A percentile compares a stretch with the other conserved stretches of the same genome.
phyloP scores from a whole-genome alignment of 495 filamentous ascomycete genomes.

The Hyaloscypha finlandica region DNA sequence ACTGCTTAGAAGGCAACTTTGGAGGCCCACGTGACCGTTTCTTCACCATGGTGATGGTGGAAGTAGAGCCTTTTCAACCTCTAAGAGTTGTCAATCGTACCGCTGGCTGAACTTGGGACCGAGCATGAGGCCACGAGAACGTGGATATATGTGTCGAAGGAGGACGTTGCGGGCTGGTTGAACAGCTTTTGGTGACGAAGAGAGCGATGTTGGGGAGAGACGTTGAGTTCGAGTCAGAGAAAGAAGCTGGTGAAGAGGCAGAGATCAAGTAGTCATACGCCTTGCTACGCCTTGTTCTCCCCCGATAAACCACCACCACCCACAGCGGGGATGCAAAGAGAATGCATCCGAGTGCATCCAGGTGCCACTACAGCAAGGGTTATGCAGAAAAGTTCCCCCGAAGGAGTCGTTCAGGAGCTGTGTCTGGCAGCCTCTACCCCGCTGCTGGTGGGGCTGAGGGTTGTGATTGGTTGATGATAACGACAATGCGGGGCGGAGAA shows the following conservation, averaged over 20 bases:
- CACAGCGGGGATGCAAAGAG: background rate
- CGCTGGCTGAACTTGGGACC: conserved; percentile 1
- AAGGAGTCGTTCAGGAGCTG: conserved; percentile 5
- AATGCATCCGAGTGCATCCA: background rate
- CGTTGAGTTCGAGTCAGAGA: background rate
- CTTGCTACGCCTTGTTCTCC: background rate
- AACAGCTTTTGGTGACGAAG: background rate
- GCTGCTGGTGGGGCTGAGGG: too few relatives aligned
- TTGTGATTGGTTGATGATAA: background rate
- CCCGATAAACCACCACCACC: background rate
- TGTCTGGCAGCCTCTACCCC: background rate
- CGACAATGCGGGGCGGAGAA: background rate
- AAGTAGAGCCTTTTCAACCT: conserved; percentile 12
- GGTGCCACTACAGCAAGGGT: conserved; percentile 6
- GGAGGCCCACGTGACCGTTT: conserved; percentile 31
- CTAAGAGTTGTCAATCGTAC: conserved; percentile 13
- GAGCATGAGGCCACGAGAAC: conserved; percentile 17
- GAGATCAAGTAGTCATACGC: background rate
- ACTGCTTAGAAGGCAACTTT: conserved; percentile 49
- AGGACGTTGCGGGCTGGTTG: background rate
- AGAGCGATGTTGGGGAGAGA: background rate
- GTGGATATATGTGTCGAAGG: background rate
- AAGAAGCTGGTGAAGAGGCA: background rate
- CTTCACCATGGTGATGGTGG: conserved; percentile 19
- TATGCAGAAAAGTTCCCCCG: conserved; percentile 3